phyloP scores from a whole-genome alignment of 371 early-diverging fungal species.

The Globomyces sp. region DNA sequence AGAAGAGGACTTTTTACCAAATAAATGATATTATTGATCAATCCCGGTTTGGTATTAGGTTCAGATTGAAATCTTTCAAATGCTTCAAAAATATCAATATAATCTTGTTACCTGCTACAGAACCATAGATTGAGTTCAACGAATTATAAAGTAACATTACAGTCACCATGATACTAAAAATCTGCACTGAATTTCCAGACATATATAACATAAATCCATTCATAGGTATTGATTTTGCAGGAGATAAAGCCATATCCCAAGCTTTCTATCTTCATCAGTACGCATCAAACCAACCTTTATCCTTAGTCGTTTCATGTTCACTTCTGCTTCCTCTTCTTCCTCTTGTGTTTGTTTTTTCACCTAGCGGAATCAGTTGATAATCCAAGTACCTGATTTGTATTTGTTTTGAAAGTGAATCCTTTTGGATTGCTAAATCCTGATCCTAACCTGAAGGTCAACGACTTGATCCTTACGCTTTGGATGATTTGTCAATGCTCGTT shows the following conservation, averaged over 20 bases:
- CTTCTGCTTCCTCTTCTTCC: too few relatives aligned
- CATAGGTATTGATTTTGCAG: conserved; percentile 94
- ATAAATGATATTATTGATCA: not conserved
- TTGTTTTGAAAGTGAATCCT: too few relatives aligned
- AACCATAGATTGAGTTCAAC: conserved; percentile 70
- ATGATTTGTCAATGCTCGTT: too few relatives aligned
- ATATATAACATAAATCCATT: conserved; percentile 98
- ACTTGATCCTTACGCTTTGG: too few relatives aligned
- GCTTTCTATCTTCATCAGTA: conserved; percentile 66
- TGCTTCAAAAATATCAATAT: conserved; percentile 40
- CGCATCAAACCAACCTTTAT: too few relatives aligned
- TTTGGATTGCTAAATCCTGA: too few relatives aligned
- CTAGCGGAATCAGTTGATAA: too few relatives aligned
- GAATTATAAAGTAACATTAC: conserved; percentile 93
- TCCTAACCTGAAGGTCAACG: too few relatives aligned
- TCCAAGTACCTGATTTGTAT: too few relatives aligned
- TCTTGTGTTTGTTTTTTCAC: too few relatives aligned
- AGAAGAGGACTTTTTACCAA: conserved; percentile 40
- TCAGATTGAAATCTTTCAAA: conserved; percentile 12
- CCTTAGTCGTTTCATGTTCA: too few relatives aligned
- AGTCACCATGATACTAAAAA: conserved; percentile 92
- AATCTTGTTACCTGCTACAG: conserved; percentile 37
- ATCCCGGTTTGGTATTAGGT: not conserved
- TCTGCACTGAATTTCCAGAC: conserved; percentile 93
- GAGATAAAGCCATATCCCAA: conserved; percentile 91